Base-by-base conservation (phyloP, 331 rosid species). In the Dryas integrifolia region DNA sequence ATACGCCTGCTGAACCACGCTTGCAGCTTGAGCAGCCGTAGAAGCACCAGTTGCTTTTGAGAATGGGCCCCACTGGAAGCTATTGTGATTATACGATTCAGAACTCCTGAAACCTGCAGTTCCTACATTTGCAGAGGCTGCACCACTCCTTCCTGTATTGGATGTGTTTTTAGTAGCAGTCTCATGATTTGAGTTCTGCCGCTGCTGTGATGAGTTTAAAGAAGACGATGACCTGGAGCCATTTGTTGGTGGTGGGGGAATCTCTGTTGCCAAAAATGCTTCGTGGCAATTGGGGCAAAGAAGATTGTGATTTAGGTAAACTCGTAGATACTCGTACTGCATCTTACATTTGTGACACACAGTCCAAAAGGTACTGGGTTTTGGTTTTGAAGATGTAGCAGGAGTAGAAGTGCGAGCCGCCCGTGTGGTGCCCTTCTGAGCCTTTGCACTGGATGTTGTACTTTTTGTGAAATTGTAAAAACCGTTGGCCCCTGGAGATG, bases 271-370 rank as follows among this genome's bases (percentile, higher is more conserved):
- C 9, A 78, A 65, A 74, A 82, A 82, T 7, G 82, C 72, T 72
- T 78, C 80, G 13, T 78, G 85, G 77, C 85, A 82, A 57, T 78
- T 82, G 10, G 82, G 85, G 63, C 85, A 82, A 24, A 82, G 77
- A 38, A 82, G 85, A 75, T 82, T 78, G 65, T 82, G 85, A 40
- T 78, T 78, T 15, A 82, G 82, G 67, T 82, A 82, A 39, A 82
- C 73, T 65, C 85, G 69, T 9, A 82, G 73, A 61, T 82, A 82
- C 80, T 82, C 85, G 1, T 82, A 82, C 16, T 82, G 85, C 85
- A 82, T 82, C 77, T 65, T 82, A 74, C 85, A 82, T 65, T 67
- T 47, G 30, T 78, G 82, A 47, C 85, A 82, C 45, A 82, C 82
- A 0, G 85, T 82, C 85, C 85, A 82, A 70, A 82, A 82, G 18